Evolutionary conservation across 2,329 filamentous ascomycete species (phyloP).

Genomic region (Microthyrium microscopicum): DNA sequence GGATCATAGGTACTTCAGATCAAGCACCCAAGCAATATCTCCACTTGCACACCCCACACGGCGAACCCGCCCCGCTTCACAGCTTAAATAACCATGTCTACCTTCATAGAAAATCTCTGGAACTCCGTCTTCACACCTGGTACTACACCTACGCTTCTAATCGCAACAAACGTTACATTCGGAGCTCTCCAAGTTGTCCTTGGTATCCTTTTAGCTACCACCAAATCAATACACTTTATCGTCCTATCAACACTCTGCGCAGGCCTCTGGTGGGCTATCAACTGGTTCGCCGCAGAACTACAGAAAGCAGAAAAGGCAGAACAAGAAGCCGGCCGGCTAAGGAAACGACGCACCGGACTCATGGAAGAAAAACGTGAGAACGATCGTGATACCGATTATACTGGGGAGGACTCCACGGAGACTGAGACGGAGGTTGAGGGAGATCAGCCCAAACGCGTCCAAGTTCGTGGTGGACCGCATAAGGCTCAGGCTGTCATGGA

Average conservation of each 20-base stretch:
- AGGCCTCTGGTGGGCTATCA: conserved; percentile 83
- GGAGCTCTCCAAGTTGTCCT: conserved; percentile 69
- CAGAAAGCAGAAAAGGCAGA: conserved; percentile 28
- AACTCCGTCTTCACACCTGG: conserved; percentile 87
- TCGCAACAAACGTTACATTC: conserved; percentile 84
- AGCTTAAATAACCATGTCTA: conserved; percentile 19
- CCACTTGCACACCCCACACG: not conserved
- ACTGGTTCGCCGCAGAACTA: conserved; percentile 78
- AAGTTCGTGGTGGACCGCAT: conserved; percentile 5
- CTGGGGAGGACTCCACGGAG: conserved; percentile 3
- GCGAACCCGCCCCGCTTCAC: not conserved
- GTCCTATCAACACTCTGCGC: conserved; percentile 64
- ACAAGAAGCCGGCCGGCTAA: conserved; percentile 31
- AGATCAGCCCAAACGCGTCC: conserved; percentile 8
- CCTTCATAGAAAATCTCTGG: conserved; percentile 63
- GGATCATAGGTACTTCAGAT: too few species aligned
- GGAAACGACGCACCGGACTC: conserved; percentile 4
- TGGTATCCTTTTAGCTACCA: conserved; percentile 57
- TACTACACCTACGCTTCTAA: conserved; percentile 68
- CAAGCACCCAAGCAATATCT: too few species aligned
- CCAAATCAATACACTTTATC: conserved; percentile 76
- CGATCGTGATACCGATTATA: conserved; percentile 1
- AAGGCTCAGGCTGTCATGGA: conserved; percentile 8
- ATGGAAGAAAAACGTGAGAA: conserved; percentile 4
- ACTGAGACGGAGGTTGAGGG: conserved; percentile 21